phyloP scores from a whole-genome alignment of 768 basidiomycete species.

The Baorangia bicolor region DNA sequence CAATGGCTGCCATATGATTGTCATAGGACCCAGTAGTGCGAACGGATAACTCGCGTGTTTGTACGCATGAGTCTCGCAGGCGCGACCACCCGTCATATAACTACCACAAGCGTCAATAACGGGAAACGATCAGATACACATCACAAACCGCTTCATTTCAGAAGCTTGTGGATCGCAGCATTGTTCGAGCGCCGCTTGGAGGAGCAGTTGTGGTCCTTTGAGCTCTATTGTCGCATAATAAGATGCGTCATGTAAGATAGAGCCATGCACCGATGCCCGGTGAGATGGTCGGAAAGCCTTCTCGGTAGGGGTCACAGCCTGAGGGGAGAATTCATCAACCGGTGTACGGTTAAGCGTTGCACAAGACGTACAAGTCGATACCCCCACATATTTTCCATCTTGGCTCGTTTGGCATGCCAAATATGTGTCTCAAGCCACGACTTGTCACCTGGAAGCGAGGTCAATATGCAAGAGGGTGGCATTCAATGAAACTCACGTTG shows the following conservation, averaged over 20 bases:
- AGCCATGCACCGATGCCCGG: constrained; percentile 80
- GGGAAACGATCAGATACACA: neutral
- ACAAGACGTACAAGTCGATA: constrained; percentile 66
- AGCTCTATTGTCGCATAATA: constrained; percentile 79
- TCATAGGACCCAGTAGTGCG: constrained; percentile 65
- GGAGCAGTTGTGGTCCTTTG: constrained; percentile 54
- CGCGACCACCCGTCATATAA: constrained; percentile 62
- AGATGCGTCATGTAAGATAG: constrained; percentile 88
- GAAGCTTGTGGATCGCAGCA: constrained; percentile 69
- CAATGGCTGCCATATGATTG: constrained; percentile 69
- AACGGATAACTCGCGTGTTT: constrained; percentile 62
- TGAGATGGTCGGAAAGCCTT: constrained; percentile 92
- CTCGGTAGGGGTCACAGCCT: constrained; percentile 87
- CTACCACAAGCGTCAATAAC: constrained; percentile 37
- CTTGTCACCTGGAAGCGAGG: constrained; percentile 61
- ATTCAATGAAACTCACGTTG: constrained; percentile 54
- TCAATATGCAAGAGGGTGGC: neutral
- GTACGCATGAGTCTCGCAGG: constrained; percentile 68
- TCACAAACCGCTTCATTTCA: constrained; percentile 56
- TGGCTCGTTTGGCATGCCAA: constrained; percentile 97
- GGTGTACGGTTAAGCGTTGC: no score
- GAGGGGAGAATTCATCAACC: neutral
- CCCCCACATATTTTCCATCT: constrained; percentile 92
- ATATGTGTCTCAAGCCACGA: constrained; percentile 95
- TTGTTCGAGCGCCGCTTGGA: constrained; percentile 50